Percentiles rank a stretch among this genome's conserved stretches.
phyloP scores from a whole-genome alignment of 2,329 filamentous ascomycete species.

The Ophiocordyceps robertsii region DNA sequence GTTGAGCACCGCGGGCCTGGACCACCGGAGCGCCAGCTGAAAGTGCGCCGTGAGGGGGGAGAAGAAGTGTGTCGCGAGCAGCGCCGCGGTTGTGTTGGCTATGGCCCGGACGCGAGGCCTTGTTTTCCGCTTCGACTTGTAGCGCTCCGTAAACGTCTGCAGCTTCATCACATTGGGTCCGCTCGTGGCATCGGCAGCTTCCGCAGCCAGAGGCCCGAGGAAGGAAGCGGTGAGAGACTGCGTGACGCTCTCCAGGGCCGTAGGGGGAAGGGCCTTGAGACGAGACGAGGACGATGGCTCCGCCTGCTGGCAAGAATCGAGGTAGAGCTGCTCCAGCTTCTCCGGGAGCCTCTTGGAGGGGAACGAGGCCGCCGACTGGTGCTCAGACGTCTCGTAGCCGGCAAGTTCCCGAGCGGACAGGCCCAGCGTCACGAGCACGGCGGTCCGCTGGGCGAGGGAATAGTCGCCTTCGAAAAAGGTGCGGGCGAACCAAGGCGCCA shows the following conservation, averaged over 20 bases:
- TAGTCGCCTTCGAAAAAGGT: constrained; percentile 89
- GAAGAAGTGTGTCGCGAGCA: constrained; percentile 71
- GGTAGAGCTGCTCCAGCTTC: constrained; percentile 60
- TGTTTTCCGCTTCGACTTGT: constrained; percentile 18
- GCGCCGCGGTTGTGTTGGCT: constrained; percentile 63
- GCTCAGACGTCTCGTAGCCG: constrained; percentile 51
- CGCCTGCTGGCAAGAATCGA: constrained; percentile 17
- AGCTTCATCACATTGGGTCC: constrained; percentile 81
- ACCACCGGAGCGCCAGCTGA: constrained; percentile 43
- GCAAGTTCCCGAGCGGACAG: constrained; percentile 74
- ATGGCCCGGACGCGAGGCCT: constrained; percentile 39
- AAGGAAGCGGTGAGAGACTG: constrained; percentile 56
- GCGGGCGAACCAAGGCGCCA: constrained; percentile 74
- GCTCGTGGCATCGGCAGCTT: constrained; percentile 64
- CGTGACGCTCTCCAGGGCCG: constrained; percentile 56
- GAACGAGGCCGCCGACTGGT: constrained; percentile 43
- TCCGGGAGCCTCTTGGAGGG: constrained; percentile 69
- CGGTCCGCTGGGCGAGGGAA: constrained; percentile 70
- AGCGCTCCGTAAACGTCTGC: constrained; percentile 64
- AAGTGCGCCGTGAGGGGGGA: constrained; percentile 74
- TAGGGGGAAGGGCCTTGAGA: constrained; percentile 38
- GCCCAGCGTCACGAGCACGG: constrained; percentile 70
- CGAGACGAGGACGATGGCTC: constrained; percentile 15
- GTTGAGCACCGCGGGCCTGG: constrained; percentile 51
- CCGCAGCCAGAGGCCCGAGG: constrained; percentile 67